These are phyloP conservation scores for Epichloe coenophiala DNA, from an alignment of 2,329 filamentous ascomycete species.

Conservation along the genomic window DNA sequence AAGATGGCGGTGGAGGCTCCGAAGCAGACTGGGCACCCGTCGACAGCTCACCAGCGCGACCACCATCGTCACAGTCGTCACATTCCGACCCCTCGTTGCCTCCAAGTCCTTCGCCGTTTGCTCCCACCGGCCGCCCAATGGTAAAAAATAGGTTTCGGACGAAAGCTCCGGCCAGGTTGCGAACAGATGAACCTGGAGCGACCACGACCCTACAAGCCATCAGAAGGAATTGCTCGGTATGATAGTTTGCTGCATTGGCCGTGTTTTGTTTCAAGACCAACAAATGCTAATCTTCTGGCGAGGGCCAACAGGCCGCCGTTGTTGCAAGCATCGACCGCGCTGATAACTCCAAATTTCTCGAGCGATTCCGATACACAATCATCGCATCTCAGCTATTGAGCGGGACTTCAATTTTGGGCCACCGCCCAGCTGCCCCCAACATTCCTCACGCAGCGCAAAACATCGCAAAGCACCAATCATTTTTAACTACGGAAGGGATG, in stretches of 20 bases:
- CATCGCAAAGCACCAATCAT: slow-evolving; percentile 13
- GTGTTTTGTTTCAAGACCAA: not conserved
- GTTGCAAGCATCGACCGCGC: slow-evolving; percentile 59
- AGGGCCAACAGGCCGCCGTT: slow-evolving; percentile 43
- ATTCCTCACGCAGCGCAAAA: slow-evolving; percentile 6
- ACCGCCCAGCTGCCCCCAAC: slow-evolving; percentile 14
- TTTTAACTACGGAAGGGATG: slow-evolving; percentile 30
- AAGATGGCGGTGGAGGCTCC: slow-evolving; percentile 35
- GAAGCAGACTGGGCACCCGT: slow-evolving; percentile 32
- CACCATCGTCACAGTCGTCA: slow-evolving; percentile 13
- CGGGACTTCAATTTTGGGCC: slow-evolving; percentile 43
- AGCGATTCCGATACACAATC: slow-evolving; percentile 86
- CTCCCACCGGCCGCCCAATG: slow-evolving; percentile 41
- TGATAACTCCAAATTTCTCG: slow-evolving; percentile 75
- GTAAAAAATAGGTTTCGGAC: slow-evolving; percentile 40
- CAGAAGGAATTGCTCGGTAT: slow-evolving; percentile 38
- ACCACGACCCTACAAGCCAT: slow-evolving; percentile 29
- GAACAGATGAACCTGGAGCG: slow-evolving; percentile 22
- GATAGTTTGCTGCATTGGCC: slow-evolving; percentile 8
- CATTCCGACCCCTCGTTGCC: slow-evolving; percentile 27
- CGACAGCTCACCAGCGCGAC: slow-evolving; percentile 21
- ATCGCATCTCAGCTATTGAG: slow-evolving; percentile 82
- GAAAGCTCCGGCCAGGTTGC: slow-evolving; percentile 30
- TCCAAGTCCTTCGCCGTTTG: slow-evolving; percentile 37
- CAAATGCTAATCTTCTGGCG: not conserved